Evolutionary conservation across 306 rosid species (phyloP), one percentile per base, ranked within the genome.

Genomic region (Astragalus membranaceus): DNA sequence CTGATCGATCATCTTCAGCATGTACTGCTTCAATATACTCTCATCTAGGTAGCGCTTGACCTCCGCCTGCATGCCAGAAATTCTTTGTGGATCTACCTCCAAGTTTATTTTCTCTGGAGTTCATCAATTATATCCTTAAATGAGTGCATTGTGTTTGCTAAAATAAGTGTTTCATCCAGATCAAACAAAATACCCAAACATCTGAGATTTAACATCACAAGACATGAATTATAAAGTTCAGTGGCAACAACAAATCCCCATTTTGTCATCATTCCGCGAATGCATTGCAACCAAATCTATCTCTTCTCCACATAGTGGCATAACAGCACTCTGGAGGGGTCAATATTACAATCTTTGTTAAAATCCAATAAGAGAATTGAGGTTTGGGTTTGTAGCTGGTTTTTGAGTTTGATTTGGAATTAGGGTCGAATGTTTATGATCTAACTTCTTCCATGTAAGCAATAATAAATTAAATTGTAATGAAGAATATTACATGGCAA

Each of bases 171-270:
- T 80, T 94, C 99, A 81, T 94, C 99, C 36, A 94, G 92, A 87
- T 94, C 99, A 79, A 94, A 94, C 69, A 94, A 97, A 79, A 94
- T 94, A 63, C 96, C 97, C 81, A 94, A 88, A 80, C 99, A 94
- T 86, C 99, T 87, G 67, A 91, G 97, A 83, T 91, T 91, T 75
- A 94, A 76, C 97, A 91, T 87, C 83, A 80, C 85, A 30, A 91
- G 95, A 75, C 96, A 94, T 13, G 95, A 91, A 86, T 83, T 72
- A 58, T 91, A 94, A 62, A 94, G 89, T 48, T 96, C 99, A 15
- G 79, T 53, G 30, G 89, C 81, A 76, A 89, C 95, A 42, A 13
- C 74, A 82, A 91, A 94, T 66, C 92, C 99, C 99, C 97, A 91
- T 87, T 70, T 76, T 85, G 13, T 86, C 92, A 66, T 74, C 75